Base-by-base conservation (phyloP, 1,284 basidiomycete species). In the Trichosporon ovoides region DNA sequence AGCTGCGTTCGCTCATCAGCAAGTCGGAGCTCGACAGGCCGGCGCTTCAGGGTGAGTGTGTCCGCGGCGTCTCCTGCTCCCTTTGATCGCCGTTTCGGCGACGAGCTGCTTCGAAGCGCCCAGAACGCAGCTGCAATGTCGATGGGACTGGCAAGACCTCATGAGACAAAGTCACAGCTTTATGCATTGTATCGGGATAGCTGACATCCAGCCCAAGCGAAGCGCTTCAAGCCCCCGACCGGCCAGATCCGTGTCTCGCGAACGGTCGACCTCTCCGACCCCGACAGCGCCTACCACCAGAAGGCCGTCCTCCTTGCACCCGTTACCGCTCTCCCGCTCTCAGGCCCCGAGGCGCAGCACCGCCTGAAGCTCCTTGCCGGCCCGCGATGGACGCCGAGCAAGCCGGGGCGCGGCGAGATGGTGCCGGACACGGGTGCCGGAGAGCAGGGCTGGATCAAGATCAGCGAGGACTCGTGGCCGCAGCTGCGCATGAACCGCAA, bases 11-110 rank as follows among this genome's bases (percentile, higher is more conserved):
- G 64, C 88, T 91, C 67, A 78, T 92, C 71, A 82, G 88, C 53
- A 81, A 91, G 65, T 89, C 92, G 62, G 89, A 90, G 72, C 84
- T 87, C 63, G 91, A 93, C 74, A 84, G 89, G 80, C 85, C 86
- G 18, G 84, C 86, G 67, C 82, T 94, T 36, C 85, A 87, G 64
- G 86, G 91, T 91, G 69, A 75, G 87, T 80, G 1, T n/a, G n/a
- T n/a, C n/a, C 31, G 16, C 13, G 28, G 4, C 14, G n/a, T n/a
- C n/a, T n/a, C n/a, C n/a, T n/a, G n/a, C n/a, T n/a, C n/a, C n/a
- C n/a, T n/a, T n/a, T n/a, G n/a, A n/a, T n/a, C n/a, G n/a, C n/a
- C n/a, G n/a, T n/a, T 1, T 16, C 13, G n/a, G n/a, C n/a, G n/a
- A n/a, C n/a, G n/a, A n/a, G n/a, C 6, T 38, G 3, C 5, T 16